Base-by-base conservation (phyloP, 2,329 filamentous ascomycete genomes). In the Penicillium sp. region DNA sequence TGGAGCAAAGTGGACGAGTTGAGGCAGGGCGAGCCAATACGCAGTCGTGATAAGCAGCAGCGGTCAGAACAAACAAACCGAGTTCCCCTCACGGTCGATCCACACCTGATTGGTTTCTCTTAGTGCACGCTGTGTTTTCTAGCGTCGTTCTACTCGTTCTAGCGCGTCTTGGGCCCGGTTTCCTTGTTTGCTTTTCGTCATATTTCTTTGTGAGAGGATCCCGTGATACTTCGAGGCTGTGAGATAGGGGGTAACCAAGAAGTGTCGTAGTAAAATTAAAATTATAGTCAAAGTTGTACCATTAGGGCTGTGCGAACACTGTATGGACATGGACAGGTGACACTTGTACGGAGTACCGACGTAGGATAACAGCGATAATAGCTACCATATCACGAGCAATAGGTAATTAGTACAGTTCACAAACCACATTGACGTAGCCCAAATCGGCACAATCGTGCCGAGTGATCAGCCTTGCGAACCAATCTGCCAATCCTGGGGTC, bases 71-170 rank as follows among this genome's bases (percentile, higher is more conserved):
- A 42, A 43, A 36, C 50, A 45, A n/a, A 47, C 43, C 44, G 51
- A 42, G 29, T 43, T 57, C 44, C 57, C 49, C 54, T 57, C 58
- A 18, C 32, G n/a, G 16, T 27, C 40, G 11, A 22, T 44, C 18
- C 2, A 32, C 5, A 13, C 14, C n/a, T 48, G 18, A 47, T 47
- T 54, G 44, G 32, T 42, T 21, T 6, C 5, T 27, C 40, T 36
- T 42, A 44, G n/a, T 7, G 16, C 14, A 2, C 59, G 57, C 44
- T 55, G 54, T 54, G 40, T 40, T 52, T 62, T 62, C 60, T 62
- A 62, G 60, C 54, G 58, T 51, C 18, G 2, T 55, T 48, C 46
- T 34, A 54, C 42, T 27, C 21, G 44, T 27, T 43, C 22, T 29
- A 40, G 38, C 18, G 42, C 14, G 5, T 21, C 18, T 43, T 27